A percentile compares a stretch with the other conserved stretches of the same genome.
phyloP scores from a whole-genome alignment of 2,329 filamentous ascomycete genomes.

The Neurospora sp. region DNA sequence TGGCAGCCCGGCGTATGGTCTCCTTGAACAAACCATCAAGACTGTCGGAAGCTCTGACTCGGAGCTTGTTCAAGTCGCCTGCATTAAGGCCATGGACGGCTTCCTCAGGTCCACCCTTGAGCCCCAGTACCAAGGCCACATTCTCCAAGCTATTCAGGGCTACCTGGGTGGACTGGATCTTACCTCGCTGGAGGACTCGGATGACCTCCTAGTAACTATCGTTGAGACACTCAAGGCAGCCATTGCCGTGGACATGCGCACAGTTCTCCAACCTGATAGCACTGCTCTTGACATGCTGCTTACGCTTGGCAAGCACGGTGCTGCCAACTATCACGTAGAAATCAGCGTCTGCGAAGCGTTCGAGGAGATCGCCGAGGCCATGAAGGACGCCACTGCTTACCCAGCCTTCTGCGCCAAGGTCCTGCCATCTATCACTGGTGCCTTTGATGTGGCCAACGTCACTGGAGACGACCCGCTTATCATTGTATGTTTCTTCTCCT shows the following conservation, averaged over 20 bases:
- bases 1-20: conserved; percentile 48
- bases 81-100: conserved; percentile 74
- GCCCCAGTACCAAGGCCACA: conserved; percentile 47
- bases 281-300: conserved; percentile 78
- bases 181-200: conserved; percentile 74
- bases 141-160: conserved; percentile 54
- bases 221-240: conserved; percentile 78
- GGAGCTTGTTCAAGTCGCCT: conserved; percentile 86
- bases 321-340: conserved; percentile 82
- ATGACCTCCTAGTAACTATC: conserved; percentile 84
- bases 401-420: conserved; percentile 74
- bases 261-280: conserved; percentile 62
- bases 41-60: conserved; percentile 67
- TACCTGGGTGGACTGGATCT: conserved; percentile 77
- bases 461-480: conserved; percentile 79
- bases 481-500: conserved; percentile 41
- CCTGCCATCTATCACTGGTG: conserved; percentile 75
- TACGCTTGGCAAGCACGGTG: conserved; percentile 77
- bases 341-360: conserved; percentile 85
- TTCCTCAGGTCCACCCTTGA: conserved; percentile 44
- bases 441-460: conserved; percentile 78
- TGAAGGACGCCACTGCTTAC: conserved; percentile 51
- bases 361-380: conserved; percentile 68
- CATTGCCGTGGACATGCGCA: conserved; percentile 67
- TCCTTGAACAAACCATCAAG: conserved; percentile 65